phyloP scores from a whole-genome alignment of 345 rosid genomes.

The Limnanthes douglasii region DNA sequence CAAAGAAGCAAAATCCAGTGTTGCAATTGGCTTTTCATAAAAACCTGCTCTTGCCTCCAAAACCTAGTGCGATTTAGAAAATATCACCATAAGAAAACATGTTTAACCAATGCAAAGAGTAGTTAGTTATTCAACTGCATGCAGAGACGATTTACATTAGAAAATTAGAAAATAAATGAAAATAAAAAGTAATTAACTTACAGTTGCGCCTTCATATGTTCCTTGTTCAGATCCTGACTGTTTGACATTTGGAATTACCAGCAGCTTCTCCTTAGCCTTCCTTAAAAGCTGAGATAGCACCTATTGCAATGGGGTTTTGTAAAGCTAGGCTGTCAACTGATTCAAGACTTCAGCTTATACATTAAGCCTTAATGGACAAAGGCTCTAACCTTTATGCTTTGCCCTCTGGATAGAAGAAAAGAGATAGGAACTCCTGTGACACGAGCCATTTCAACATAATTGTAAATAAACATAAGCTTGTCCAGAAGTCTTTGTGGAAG shows the following conservation, averaged over 20 bases:
- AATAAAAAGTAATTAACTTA: constrained; percentile 27
- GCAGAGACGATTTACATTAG: too few relatives aligned
- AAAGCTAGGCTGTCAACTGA: too few relatives aligned
- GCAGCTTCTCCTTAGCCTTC: constrained; percentile 76
- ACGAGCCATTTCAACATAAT: constrained; percentile 99
- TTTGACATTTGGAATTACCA: constrained; percentile 83
- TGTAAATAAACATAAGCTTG: constrained; percentile 83
- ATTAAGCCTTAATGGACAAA: constrained; percentile 1
- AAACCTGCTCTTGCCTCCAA: constrained; percentile 89
- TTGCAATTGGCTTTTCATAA: constrained; percentile 92
- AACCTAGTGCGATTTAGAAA: constrained; percentile 34
- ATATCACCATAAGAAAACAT: constrained; percentile 8
- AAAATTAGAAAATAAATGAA: neutral
- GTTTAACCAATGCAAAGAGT: constrained; percentile 2
- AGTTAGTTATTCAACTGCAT: neutral
- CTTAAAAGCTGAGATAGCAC: constrained; percentile 96
- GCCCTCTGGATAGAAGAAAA: constrained; percentile 96
- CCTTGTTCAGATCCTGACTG: constrained; percentile 89
- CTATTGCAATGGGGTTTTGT: constrained; percentile 33
- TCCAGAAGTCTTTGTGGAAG: constrained; percentile 96
- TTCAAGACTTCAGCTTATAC: constrained; percentile 6
- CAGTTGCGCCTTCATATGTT: constrained; percentile 96
- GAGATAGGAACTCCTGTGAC: constrained; percentile 98
- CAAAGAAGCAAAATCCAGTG: constrained; percentile 91
- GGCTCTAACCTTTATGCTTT: constrained; percentile 70